These are phyloP conservation scores for Nitzschia inconspicua DNA, from an alignment of 108 stramenopile species.

Conservation along the genomic window DNA sequence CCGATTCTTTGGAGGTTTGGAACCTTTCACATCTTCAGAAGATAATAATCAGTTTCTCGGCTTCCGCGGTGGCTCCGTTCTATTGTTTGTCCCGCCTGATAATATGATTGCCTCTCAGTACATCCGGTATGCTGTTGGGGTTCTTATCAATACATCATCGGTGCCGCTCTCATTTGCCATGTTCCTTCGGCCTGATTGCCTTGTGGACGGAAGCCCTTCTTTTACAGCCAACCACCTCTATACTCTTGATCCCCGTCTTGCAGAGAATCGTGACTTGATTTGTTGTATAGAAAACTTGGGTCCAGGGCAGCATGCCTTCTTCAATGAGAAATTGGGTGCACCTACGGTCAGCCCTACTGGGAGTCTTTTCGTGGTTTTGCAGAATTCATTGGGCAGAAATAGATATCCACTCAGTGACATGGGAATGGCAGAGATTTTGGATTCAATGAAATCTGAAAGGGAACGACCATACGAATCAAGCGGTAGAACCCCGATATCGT, in stretches of 20 bases:
- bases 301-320: conserved; percentile 46
- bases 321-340: conserved; percentile 14
- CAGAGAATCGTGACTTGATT: conserved; percentile 44
- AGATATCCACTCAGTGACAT: conserved; percentile 34
- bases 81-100: conserved; percentile 63
- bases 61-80: conserved; percentile 49
- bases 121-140: conserved; percentile 59
- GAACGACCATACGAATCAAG: not conserved
- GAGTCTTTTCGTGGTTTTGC: conserved; percentile 64
- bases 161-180: conserved; percentile 71
- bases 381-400: conserved; percentile 50
- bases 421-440: conserved; percentile 35
- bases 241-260: conserved; percentile 64
- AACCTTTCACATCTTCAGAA: conserved; percentile 60
- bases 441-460: not conserved
- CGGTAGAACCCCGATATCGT: too few relatives aligned
- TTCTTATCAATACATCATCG: conserved; percentile 20
- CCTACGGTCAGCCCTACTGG: conserved; percentile 29
- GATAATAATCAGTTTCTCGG: conserved; percentile 37
- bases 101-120: conserved; percentile 67
- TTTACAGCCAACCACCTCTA: conserved; percentile 48
- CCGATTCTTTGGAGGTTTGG: conserved; percentile 59
- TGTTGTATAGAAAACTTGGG: conserved; percentile 47
- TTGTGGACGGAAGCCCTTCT: conserved; percentile 39
- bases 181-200: conserved; percentile 58